phyloP scores from a whole-genome alignment of 768 basidiomycete genomes.

The Suillus subaureus region DNA sequence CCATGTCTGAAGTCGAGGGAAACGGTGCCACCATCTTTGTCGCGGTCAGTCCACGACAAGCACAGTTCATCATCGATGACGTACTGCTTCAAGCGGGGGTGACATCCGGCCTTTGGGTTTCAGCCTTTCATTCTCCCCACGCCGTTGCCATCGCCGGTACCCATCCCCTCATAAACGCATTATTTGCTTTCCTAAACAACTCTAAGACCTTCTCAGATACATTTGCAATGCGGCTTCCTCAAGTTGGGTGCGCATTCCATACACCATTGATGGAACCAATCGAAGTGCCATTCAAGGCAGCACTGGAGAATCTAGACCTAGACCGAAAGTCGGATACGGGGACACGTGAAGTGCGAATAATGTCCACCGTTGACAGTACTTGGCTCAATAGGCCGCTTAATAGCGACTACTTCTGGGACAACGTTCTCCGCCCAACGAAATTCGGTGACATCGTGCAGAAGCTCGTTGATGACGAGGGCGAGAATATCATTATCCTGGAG shows the following conservation, averaged over 20 bases:
- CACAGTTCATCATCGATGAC: constrained; percentile 35
- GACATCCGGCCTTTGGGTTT: constrained; percentile 34
- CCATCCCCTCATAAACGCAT: constrained; percentile 32
- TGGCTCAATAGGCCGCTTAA: constrained; percentile 31
- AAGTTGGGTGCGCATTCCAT: constrained; percentile 35
- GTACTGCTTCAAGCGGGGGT: constrained; percentile 30
- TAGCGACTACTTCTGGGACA: constrained; percentile 37
- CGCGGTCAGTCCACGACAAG: constrained; percentile 35
- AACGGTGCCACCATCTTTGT: constrained; percentile 40
- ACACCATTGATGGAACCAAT: constrained; percentile 38
- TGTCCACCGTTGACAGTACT: constrained; percentile 38
- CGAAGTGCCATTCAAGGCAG: constrained; percentile 33
- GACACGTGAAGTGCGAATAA: constrained; percentile 28
- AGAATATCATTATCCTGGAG: constrained; percentile 33
- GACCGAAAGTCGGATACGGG: neutral
- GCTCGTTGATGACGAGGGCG: constrained; percentile 30
- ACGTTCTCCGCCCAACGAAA: constrained; percentile 36
- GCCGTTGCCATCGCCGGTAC: constrained; percentile 38
- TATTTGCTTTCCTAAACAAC: constrained; percentile 30
- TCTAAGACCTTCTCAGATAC: constrained; percentile 30
- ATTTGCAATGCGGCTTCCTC: constrained; percentile 29
- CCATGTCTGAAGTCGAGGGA: constrained; percentile 37
- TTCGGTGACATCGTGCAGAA: constrained; percentile 37
- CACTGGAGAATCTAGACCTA: constrained; percentile 7
- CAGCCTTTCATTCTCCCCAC: constrained; percentile 39